Percentiles rank a stretch among this genome's conserved stretches.
phyloP scores from a whole-genome alignment of 108 stramenopile genomes.

The Cyclotella atomus region DNA sequence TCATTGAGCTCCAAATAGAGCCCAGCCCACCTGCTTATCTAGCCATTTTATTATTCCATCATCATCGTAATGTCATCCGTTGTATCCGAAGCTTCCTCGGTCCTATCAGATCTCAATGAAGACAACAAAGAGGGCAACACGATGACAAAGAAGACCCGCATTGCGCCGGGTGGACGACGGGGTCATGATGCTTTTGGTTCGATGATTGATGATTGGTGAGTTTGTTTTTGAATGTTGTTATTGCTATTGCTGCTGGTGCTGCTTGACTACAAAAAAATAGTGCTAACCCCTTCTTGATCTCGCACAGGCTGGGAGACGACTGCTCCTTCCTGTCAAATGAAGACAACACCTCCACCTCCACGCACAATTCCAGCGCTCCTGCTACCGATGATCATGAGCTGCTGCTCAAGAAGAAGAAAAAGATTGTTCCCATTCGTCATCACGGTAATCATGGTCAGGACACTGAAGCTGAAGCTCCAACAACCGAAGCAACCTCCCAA shows the following conservation, averaged over 20 bases:
- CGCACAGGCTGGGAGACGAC: conserved; percentile 6
- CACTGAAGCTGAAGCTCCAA: not conserved
- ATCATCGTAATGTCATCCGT: conserved; percentile 21
- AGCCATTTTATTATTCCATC: no score
- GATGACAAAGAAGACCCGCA: not conserved
- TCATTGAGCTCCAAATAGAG: no score
- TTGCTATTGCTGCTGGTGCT: no score
- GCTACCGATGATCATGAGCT: not conserved
- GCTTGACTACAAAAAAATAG: not conserved
- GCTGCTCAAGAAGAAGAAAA: conserved; percentile 6
- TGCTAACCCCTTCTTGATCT: not conserved
- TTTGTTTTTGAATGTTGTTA: not conserved
- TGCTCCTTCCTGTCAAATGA: conserved; percentile 1
- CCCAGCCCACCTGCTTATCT: no score
- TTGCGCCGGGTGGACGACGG: not conserved
- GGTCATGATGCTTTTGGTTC: conserved; percentile 1
- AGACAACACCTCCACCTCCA: not conserved
- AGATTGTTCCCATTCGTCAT: not conserved
- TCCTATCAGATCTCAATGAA: not conserved
- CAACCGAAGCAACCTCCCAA: not conserved
- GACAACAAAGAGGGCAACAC: not conserved
- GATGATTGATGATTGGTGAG: conserved; percentile 11
- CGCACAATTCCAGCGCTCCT: not conserved
- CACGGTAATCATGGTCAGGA: no score
- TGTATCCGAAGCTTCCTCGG: conserved; percentile 5